Evolutionary conservation across 208 protist species (phyloP).

Genomic region (Angomonas deanei): DNA sequence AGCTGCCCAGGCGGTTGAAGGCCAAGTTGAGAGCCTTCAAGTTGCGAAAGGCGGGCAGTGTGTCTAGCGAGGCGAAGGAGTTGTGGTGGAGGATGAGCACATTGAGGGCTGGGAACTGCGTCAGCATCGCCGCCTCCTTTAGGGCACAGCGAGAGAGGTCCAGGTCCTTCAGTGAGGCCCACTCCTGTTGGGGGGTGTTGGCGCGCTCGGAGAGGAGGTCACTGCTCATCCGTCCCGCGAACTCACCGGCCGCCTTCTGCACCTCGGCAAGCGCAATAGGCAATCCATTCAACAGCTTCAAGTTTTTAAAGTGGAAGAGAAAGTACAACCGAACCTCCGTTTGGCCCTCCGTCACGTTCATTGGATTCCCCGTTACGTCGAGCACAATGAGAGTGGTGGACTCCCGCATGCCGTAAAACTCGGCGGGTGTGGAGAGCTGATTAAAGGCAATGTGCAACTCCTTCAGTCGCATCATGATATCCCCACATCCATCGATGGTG

Average conservation of each 20-base stretch:
- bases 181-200: constrained; percentile 21
- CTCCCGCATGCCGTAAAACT: constrained; percentile 68
- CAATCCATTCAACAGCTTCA: constrained; percentile 89
- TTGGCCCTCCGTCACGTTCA: constrained; percentile 8
- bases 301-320: constrained; percentile 87
- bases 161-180: constrained; percentile 43
- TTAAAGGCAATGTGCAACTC: constrained; percentile 90
- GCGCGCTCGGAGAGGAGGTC: constrained; percentile 70
- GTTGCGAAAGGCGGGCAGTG: constrained; percentile 33
- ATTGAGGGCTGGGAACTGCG: constrained; percentile 51
- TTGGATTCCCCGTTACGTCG: constrained; percentile 86
- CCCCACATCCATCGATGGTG: constrained; percentile 23
- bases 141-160: constrained; percentile 79
- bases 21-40: constrained; percentile 80
- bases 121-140: constrained; percentile 58
- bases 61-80: constrained; percentile 40
- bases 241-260: constrained; percentile 51
- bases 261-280: constrained; percentile 50
- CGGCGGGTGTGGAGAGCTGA: constrained; percentile 47
- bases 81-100: constrained; percentile 84
- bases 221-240: constrained; percentile 72
- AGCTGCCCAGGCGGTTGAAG: constrained; percentile 65
- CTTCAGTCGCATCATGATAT: constrained; percentile 24
- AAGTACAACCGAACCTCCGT: constrained; percentile 66
- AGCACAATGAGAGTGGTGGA: constrained; percentile 85